Evolutionary conservation across 208 protist genomes (phyloP), one percentile per base, ranked within the genome.

Genomic region (Acanthamoeba castellanii): DNA sequence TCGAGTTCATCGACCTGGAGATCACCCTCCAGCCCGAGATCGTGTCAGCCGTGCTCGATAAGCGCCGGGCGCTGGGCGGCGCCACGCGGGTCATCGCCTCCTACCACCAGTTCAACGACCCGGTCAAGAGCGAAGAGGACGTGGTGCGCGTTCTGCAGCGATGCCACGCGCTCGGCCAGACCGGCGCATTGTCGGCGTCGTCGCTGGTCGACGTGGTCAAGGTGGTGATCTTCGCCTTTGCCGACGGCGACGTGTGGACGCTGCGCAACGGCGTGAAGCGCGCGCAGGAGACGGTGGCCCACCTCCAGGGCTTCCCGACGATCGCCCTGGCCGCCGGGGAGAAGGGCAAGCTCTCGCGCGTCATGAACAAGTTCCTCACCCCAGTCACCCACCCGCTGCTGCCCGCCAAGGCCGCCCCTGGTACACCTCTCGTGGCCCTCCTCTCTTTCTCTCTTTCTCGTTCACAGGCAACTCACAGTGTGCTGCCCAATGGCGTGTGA

Each of bases 1-100:
- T 94, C 64, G 97, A 98, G 70, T 96, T 96, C 89, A 96, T 98
- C 22, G 97, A 98, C 81, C 88, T 98, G 4, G 97, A 98, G 94
- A 95, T 85, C 74, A 89, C 68, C 34, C 32, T 57, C 47, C 16
- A 18, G 47, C 87, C 47, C 66, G 57, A 92, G 55, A 32, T 94
- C 55, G 42, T 87, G 11, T n/a, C 52, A 0, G 37, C 45, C 13
- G 45, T 92, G 13, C 61, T 92, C 25, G 64, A 68, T 0, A n/a
- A 18, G 45, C 30, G 66, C 20, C 4, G n/a, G 18, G 66, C 64
- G 59, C 87, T 92, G 30, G 87, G 87, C 61, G 66, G 66, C 66
- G 30, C 70, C 11, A 92, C 66, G 76, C 20, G 61, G 32, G 93
- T 91, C 52, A 95, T 95, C 34, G 66, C 87, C 57, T 92, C 82